A percentile compares a stretch with the other conserved stretches of the same genome.
phyloP scores from a whole-genome alignment of 768 basidiomycete species.

The Lactarius deliciosus region DNA sequence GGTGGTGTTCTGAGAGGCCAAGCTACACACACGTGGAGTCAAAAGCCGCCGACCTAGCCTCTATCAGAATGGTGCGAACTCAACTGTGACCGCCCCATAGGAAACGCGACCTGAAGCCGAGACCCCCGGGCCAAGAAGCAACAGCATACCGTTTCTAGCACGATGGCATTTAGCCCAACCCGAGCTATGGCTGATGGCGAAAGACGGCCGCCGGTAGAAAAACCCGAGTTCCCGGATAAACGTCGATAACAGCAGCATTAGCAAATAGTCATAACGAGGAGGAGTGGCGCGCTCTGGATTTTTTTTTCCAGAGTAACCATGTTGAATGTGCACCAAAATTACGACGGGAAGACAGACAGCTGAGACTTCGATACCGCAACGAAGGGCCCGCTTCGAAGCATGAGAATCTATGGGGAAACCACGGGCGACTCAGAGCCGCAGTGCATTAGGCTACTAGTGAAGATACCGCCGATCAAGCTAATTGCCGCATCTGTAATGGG shows the following conservation, averaged over 20 bases:
- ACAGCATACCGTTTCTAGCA: neutral
- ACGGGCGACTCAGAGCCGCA: neutral
- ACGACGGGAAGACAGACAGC: neutral
- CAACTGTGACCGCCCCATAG: neutral
- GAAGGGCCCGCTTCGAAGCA: neutral
- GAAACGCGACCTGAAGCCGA: neutral
- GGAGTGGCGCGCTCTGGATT: no score
- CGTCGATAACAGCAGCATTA: neutral
- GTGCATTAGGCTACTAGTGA: neutral
- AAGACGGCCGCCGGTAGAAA: neutral
- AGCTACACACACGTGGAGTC: neutral
- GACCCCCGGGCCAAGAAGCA: neutral
- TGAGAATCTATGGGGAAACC: neutral
- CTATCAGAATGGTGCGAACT: neutral
- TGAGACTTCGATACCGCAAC: neutral
- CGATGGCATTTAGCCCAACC: neutral
- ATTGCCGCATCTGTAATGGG: neutral
- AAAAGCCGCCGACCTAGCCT: neutral
- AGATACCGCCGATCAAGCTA: neutral
- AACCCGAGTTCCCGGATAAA: neutral
- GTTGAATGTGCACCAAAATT: neutral
- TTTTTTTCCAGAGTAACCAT: neutral
- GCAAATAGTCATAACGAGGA: no score
- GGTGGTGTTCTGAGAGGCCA: neutral
- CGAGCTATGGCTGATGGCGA: neutral